A percentile compares a stretch with the other conserved stretches of the same genome.
Conservation (phyloP, 352 stramenopile genomes). For the Globisporangium heterothallicum region DNA sequence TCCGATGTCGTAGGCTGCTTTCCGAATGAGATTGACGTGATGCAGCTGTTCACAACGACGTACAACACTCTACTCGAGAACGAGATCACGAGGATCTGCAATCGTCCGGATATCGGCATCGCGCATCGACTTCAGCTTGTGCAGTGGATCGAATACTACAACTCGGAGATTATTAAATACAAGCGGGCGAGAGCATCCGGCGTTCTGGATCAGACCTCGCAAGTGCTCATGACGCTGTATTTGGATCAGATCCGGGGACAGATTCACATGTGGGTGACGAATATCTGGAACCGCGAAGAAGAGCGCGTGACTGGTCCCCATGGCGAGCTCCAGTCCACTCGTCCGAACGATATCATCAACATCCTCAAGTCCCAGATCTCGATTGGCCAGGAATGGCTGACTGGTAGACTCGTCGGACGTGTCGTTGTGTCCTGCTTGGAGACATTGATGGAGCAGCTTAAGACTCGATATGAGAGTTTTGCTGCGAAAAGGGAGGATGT, state of each 20-base stretch:
- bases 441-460: slow-evolving; percentile 71
- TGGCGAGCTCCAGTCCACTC: slow-evolving; percentile 66
- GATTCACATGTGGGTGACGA: slow-evolving; percentile 81
- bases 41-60: slow-evolving; percentile 72
- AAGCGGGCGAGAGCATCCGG: slow-evolving; percentile 63
- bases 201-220: slow-evolving; percentile 57
- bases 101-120: slow-evolving; percentile 56
- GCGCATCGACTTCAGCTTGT: slow-evolving; percentile 74
- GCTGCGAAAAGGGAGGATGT: slow-evolving; percentile 33
- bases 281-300: slow-evolving; percentile 81
- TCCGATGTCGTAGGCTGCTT: slow-evolving; percentile 69
- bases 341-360: slow-evolving; percentile 84
- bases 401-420: slow-evolving; percentile 48
- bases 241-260: slow-evolving; percentile 72
- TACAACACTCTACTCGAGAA: slow-evolving; percentile 71
- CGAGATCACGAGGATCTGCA: slow-evolving; percentile 59
- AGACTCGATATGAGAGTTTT: slow-evolving; percentile 56
- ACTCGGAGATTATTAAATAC: slow-evolving; percentile 82
- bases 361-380: slow-evolving; percentile 85
- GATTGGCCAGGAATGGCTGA: slow-evolving; percentile 80
- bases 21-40: slow-evolving; percentile 66
- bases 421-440: slow-evolving; percentile 71
- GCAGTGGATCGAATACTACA: slow-evolving; percentile 89
- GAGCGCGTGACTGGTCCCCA: slow-evolving; percentile 51
- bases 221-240: slow-evolving; percentile 72